A percentile compares a stretch with the other conserved stretches of the same genome.
These are phyloP conservation scores for Citrullus colocynthis DNA, from an alignment of 306 rosid genomes.

Conservation along the genomic window DNA sequence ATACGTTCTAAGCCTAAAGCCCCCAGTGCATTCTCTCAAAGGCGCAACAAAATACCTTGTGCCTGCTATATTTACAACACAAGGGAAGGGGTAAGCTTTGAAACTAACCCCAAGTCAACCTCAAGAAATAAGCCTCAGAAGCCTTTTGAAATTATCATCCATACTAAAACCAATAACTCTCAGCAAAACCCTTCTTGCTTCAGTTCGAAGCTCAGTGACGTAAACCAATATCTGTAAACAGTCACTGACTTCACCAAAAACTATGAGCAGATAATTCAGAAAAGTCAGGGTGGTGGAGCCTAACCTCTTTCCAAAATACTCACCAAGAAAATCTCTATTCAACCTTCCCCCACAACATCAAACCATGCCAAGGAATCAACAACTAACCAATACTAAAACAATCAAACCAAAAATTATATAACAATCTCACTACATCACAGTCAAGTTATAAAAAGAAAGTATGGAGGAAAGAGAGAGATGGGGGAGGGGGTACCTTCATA, in stretches of 20 bases:
- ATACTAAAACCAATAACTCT: neutral
- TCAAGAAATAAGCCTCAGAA: neutral
- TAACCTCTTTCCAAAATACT: neutral
- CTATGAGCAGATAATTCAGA: neutral
- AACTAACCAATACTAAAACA: neutral
- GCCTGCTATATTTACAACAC: too few species aligned
- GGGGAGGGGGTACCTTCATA: constrained; percentile 42
- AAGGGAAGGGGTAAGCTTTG: neutral
- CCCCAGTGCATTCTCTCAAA: neutral
- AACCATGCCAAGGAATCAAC: neutral
- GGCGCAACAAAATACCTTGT: too few species aligned
- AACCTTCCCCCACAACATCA: neutral
- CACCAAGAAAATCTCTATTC: neutral
- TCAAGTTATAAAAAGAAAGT: neutral
- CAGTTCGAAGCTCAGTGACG: neutral
- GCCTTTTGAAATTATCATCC: neutral
- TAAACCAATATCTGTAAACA: neutral
- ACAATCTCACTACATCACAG: neutral
- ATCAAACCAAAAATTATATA: neutral
- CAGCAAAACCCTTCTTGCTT: neutral
- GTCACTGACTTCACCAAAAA: neutral
- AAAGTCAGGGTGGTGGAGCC: neutral
- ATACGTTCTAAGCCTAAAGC: neutral
- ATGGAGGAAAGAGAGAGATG: neutral
- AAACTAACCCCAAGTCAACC: neutral